Percentiles rank a stretch among this genome's conserved stretches.
Evolutionary conservation across 2,329 filamentous ascomycete genomes (phyloP).

Genomic region (Didymosphaeria variabile): DNA sequence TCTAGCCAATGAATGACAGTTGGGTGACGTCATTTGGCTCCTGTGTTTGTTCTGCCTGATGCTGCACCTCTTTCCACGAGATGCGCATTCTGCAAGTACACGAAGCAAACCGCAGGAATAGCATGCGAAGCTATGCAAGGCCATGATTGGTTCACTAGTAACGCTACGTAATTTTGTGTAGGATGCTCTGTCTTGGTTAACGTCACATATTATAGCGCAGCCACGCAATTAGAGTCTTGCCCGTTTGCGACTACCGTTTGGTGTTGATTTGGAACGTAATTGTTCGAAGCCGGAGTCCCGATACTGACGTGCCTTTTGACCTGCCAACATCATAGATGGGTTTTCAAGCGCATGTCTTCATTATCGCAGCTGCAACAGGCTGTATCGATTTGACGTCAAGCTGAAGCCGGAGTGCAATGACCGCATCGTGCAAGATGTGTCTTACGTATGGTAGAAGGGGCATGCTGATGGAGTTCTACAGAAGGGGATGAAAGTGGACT

Average conservation of each 20-base stretch:
- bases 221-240: not conserved
- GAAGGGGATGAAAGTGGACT: constrained; percentile 9
- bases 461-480: constrained; percentile 4
- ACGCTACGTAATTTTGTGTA: not conserved
- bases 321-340: no score
- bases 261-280: not conserved
- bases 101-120: not conserved
- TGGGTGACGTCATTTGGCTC: not conserved
- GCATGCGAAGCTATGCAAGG: not conserved
- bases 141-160: not conserved
- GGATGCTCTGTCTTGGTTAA: not conserved
- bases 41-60: not conserved
- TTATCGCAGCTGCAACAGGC: constrained; percentile 35
- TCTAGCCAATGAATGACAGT: not conserved
- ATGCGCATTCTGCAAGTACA: not conserved
- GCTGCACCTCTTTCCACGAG: no score
- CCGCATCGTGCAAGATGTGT: constrained; percentile 13
- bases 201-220: not conserved
- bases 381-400: constrained; percentile 51
- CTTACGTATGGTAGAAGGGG: constrained; percentile 13
- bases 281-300: not conserved
- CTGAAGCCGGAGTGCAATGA: constrained; percentile 13
- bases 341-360: no score
- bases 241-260: not conserved
- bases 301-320: no score